phyloP scores from a whole-genome alignment of 352 stramenopile species.

The Saprolegnia parasitica region DNA sequence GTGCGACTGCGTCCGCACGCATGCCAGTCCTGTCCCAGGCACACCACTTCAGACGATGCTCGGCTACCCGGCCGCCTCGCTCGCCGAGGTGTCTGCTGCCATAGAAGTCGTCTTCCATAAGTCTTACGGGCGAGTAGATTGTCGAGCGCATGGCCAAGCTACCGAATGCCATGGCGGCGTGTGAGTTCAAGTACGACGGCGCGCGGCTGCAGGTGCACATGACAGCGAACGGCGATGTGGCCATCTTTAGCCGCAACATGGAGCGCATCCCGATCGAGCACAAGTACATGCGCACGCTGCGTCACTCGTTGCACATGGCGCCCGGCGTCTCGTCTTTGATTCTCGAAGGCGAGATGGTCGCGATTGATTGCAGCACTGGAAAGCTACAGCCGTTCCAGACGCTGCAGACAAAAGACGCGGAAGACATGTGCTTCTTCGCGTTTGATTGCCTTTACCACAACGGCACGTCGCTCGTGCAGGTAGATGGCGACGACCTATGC shows the following conservation, averaged over 20 bases:
- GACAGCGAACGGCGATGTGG: constrained; percentile 19
- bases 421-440: constrained; percentile 68
- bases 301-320: constrained; percentile 45
- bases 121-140: constrained; percentile 12
- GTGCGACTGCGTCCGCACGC: not conserved
- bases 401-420: constrained; percentile 66
- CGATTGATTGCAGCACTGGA: constrained; percentile 45
- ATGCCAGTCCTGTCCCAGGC: constrained; percentile 43
- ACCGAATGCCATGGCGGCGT: constrained; percentile 39
- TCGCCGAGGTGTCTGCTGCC: constrained; percentile 39
- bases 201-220: constrained; percentile 72
- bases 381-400: constrained; percentile 69
- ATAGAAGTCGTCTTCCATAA: not conserved
- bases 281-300: constrained; percentile 12
- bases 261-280: constrained; percentile 61
- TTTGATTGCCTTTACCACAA: constrained; percentile 69
- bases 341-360: constrained; percentile 73
- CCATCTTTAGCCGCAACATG: constrained; percentile 82
- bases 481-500: constrained; percentile 27
- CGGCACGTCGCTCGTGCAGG: constrained; percentile 44
- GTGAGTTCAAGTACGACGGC: constrained; percentile 83
- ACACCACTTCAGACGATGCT: constrained; percentile 76
- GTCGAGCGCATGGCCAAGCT: constrained; percentile 36
- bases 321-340: constrained; percentile 42
- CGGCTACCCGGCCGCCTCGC: constrained; percentile 61